phyloP scores from a whole-genome alignment of 1,284 basidiomycete species.

The Xerocomus nothofagi region DNA sequence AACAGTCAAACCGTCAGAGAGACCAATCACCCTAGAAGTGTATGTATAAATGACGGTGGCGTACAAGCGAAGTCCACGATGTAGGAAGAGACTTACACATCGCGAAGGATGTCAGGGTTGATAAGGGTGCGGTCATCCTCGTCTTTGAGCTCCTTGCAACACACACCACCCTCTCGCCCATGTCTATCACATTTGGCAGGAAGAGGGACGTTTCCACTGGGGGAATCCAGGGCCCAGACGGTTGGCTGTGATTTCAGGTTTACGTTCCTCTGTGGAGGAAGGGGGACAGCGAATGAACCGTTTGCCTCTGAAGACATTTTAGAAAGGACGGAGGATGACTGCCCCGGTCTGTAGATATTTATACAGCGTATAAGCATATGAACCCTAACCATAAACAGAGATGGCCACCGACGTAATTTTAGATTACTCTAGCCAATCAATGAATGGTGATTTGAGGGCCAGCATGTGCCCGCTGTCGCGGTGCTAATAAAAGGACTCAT shows the following conservation, averaged over 20 bases:
- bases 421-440: slow-evolving; percentile 6
- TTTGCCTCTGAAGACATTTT: slow-evolving; percentile 23
- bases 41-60: slow-evolving; percentile 6
- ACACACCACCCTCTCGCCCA: slow-evolving; percentile 59
- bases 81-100: slow-evolving; percentile 56
- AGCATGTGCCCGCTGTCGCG: not conserved
- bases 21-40: slow-evolving; percentile 78
- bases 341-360: slow-evolving; percentile 8
- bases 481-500: not conserved
- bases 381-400: slow-evolving; percentile 17
- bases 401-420: not conserved
- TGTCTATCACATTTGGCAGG: slow-evolving; percentile 61
- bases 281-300: slow-evolving; percentile 12
- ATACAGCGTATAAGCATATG: slow-evolving; percentile 13
- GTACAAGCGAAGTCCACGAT: not conserved
- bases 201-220: slow-evolving; percentile 44
- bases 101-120: slow-evolving; percentile 83
- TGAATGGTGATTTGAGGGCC: slow-evolving; percentile 8
- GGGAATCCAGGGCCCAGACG: slow-evolving; percentile 60
- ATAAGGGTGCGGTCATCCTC: slow-evolving; percentile 77
- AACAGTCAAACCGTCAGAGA: slow-evolving; percentile 95
- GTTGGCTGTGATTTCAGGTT: slow-evolving; percentile 41
- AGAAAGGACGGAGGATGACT: not conserved
- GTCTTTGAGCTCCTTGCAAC: slow-evolving; percentile 80
- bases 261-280: slow-evolving; percentile 15